Percentiles rank a stretch among this genome's conserved stretches.
These are phyloP conservation scores for Macrotyloma uniflorum DNA, from an alignment of 306 rosid genomes.

Conservation along the genomic window DNA sequence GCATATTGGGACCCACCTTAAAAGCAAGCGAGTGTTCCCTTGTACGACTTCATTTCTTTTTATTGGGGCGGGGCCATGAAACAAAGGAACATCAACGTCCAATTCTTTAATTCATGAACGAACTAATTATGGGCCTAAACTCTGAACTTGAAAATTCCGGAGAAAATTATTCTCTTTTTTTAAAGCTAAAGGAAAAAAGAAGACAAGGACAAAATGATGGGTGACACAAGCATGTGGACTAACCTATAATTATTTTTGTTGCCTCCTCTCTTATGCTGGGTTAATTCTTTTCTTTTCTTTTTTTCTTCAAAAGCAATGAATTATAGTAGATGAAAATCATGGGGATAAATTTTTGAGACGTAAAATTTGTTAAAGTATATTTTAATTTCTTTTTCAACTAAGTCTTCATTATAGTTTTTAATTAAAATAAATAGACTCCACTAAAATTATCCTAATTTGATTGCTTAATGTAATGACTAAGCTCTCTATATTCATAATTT, in stretches of 20 bases:
- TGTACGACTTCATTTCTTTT: conserved; percentile 17
- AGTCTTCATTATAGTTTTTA: no score
- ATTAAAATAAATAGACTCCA: no score
- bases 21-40: conserved; percentile 16
- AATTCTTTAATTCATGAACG: not conserved
- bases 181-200: conserved; percentile 24
- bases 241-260: not conserved
- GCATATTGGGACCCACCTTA: not conserved
- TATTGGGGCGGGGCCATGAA: not conserved
- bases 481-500: no score
- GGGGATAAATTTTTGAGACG: no score
- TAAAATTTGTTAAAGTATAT: no score
- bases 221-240: conserved; percentile 10
- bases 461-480: no score
- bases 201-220: not conserved
- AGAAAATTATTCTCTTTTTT: conserved; percentile 17
- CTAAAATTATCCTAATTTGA: no score
- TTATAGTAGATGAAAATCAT: no score
- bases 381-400: no score
- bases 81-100: not conserved
- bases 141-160: conserved; percentile 17
- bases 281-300: no score
- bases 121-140: not conserved
- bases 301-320: no score
- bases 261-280: not conserved